Evolutionary conservation across 805 yeast species (phyloP).

Genomic region (Grigorovia humatica): DNA sequence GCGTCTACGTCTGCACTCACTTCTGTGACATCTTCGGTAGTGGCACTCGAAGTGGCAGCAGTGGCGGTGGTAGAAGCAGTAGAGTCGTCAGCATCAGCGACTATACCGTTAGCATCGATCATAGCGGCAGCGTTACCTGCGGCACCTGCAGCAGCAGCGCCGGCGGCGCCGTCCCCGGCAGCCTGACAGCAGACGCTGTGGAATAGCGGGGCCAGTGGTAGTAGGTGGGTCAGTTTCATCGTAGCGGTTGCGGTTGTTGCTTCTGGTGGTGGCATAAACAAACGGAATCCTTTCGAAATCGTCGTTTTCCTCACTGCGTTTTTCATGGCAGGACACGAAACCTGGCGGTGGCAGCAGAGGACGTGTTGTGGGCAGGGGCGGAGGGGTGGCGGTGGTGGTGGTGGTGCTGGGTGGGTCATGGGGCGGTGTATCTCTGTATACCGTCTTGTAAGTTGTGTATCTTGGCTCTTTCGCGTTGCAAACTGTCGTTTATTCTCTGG

Average conservation of each 20-base stretch:
- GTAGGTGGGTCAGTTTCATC: not conserved
- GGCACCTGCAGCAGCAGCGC: not conserved
- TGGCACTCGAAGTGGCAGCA: not conserved
- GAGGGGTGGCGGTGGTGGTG: no score
- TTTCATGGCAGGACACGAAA: no score
- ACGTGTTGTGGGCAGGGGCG: no score
- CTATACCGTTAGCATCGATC: no score
- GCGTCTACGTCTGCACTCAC: not conserved
- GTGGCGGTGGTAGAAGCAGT: slow-evolving; percentile 1
- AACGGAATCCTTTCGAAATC: no score
- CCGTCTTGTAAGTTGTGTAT: not conserved
- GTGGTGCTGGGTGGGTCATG: not conserved
- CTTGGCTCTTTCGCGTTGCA: not conserved
- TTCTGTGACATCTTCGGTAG: slow-evolving; percentile 5
- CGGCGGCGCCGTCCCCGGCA: not conserved
- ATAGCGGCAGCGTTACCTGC: not conserved
- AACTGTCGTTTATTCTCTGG: not conserved
- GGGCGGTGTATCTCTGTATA: not conserved
- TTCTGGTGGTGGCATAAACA: no score
- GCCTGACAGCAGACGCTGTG: not conserved
- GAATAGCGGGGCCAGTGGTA: not conserved
- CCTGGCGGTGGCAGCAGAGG: no score
- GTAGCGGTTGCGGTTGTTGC: not conserved
- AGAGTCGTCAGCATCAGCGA: not conserved
- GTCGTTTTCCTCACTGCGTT: no score